phyloP scores from a whole-genome alignment of 192 early-diverging fungal species.

The Powellomyces hirtus region DNA sequence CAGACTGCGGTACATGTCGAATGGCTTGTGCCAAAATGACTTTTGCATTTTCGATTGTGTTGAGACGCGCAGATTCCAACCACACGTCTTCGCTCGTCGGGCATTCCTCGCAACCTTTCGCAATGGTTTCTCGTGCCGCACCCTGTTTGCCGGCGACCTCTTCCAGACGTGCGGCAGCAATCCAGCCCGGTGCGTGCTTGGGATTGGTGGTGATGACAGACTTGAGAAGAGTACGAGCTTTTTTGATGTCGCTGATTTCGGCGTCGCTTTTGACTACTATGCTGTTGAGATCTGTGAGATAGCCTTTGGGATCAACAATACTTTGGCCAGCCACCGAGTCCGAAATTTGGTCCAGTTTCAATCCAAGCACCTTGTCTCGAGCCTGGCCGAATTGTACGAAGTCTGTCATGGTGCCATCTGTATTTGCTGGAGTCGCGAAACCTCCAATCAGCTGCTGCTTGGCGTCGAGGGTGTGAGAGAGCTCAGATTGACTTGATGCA shows the following conservation, averaged over 20 bases:
- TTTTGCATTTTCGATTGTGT: conserved; percentile 80
- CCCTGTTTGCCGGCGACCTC: conserved; percentile 83
- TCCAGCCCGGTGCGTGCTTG: conserved; percentile 97
- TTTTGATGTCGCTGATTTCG: conserved; percentile 85
- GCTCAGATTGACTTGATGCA: conserved; percentile 48
- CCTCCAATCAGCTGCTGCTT: conserved; percentile 60
- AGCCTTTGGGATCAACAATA: conserved; percentile 93
- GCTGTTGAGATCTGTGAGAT: conserved; percentile 88
- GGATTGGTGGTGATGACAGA: conserved; percentile 94
- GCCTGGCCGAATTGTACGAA: conserved; percentile 92
- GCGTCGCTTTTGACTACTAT: conserved; percentile 76
- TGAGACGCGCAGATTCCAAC: conserved; percentile 92
- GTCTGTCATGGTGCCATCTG: conserved; percentile 71
- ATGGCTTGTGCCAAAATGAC: conserved; percentile 89
- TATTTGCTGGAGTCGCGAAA: conserved; percentile 52
- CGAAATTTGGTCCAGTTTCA: conserved; percentile 89
- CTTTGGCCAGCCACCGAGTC: conserved; percentile 83
- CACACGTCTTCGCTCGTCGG: conserved; percentile 94
- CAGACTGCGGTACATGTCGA: conserved; percentile 83
- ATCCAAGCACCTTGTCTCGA: conserved; percentile 83
- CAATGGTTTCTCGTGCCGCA: conserved; percentile 82
- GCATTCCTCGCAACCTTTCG: conserved; percentile 92
- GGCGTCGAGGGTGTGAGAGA: conserved; percentile 61
- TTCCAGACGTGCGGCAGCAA: conserved; percentile 94
- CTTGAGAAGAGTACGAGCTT: conserved; percentile 80